Percentiles rank a stretch among this genome's conserved stretches.
phyloP scores from a whole-genome alignment of 352 stramenopile genomes.

The Phytophthora sp. region DNA sequence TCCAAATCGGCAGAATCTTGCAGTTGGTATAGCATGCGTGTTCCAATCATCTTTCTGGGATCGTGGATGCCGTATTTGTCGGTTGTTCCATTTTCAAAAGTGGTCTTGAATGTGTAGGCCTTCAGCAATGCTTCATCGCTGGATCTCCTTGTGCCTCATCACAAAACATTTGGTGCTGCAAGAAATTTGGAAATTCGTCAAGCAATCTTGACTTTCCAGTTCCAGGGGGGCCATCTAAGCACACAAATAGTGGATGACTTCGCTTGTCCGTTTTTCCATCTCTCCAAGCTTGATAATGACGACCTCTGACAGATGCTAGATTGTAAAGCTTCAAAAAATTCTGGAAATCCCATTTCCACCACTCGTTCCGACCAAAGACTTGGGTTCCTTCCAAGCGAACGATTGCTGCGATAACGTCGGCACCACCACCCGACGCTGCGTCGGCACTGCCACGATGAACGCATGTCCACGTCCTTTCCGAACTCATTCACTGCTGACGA shows the following conservation, averaged over 20 bases:
- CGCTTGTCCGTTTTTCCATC: too few species aligned
- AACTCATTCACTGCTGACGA: too few species aligned
- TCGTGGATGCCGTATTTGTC: background rate
- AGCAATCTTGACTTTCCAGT: constrained; percentile 33
- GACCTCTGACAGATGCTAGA: too few species aligned
- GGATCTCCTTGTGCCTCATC: constrained; percentile 7
- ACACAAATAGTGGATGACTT: constrained; percentile 35
- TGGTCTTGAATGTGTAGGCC: constrained; percentile 29
- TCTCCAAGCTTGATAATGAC: too few species aligned
- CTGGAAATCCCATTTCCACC: too few species aligned
- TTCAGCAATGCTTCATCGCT: constrained; percentile 23
- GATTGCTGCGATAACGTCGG: too few species aligned
- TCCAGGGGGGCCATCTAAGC: constrained; percentile 16
- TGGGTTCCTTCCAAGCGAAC: too few species aligned
- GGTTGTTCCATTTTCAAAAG: constrained; percentile 25
- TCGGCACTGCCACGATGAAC: too few species aligned
- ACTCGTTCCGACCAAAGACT: too few species aligned
- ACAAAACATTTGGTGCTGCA: constrained; percentile 15
- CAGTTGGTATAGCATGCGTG: constrained; percentile 21
- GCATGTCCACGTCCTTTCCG: too few species aligned
- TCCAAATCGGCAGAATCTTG: constrained; percentile 12
- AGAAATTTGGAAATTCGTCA: constrained; percentile 27
- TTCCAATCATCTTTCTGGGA: constrained; percentile 12
- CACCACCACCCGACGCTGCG: too few species aligned
- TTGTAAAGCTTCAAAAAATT: too few species aligned